These are phyloP conservation scores for Naganishia vishniacii DNA, from an alignment of 768 basidiomycete species.

Conservation along the genomic window DNA sequence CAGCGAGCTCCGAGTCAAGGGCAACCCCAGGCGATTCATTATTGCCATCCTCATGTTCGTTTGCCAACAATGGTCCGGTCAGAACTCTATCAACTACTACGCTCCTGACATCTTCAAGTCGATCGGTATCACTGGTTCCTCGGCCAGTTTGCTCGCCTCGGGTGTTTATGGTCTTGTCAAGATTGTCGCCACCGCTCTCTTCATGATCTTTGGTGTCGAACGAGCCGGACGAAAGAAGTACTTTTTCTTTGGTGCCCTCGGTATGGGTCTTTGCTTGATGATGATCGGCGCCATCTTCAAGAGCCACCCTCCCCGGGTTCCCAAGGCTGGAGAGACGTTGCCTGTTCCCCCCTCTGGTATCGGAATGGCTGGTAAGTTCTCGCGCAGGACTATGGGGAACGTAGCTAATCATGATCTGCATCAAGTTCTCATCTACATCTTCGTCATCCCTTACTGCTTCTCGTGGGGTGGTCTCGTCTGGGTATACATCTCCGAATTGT, in stretches of 20 bases:
- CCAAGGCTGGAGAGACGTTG: constrained; percentile 32
- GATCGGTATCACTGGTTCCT: constrained; percentile 47
- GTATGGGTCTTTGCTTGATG: constrained; percentile 75
- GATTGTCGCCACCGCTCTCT: constrained; percentile 49
- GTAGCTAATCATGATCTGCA: neutral
- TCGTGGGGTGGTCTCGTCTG: constrained; percentile 67
- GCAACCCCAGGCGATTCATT: constrained; percentile 75
- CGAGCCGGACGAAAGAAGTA: constrained; percentile 52
- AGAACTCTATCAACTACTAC: constrained; percentile 57
- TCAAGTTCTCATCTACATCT: constrained; percentile 67
- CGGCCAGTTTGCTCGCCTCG: constrained; percentile 46
- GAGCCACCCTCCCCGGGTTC: constrained; percentile 57
- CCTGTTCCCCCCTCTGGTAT: constrained; percentile 54
- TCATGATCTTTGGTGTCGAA: constrained; percentile 49
- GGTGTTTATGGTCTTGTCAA: constrained; percentile 51
- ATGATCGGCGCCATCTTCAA: constrained; percentile 79
- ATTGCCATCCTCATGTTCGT: constrained; percentile 63
- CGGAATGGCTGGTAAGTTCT: constrained; percentile 60
- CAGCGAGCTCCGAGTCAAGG: constrained; percentile 73
- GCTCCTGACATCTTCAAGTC: constrained; percentile 48
- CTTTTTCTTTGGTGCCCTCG: constrained; percentile 61
- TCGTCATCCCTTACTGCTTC: constrained; percentile 81
- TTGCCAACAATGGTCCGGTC: constrained; percentile 70
- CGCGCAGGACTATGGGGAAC: neutral
- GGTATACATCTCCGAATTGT: constrained; percentile 75